Evolutionary conservation across 2,329 filamentous ascomycete species (phyloP), one percentile per base, ranked within the genome.

Genomic region (Diaporthe sp.): DNA sequence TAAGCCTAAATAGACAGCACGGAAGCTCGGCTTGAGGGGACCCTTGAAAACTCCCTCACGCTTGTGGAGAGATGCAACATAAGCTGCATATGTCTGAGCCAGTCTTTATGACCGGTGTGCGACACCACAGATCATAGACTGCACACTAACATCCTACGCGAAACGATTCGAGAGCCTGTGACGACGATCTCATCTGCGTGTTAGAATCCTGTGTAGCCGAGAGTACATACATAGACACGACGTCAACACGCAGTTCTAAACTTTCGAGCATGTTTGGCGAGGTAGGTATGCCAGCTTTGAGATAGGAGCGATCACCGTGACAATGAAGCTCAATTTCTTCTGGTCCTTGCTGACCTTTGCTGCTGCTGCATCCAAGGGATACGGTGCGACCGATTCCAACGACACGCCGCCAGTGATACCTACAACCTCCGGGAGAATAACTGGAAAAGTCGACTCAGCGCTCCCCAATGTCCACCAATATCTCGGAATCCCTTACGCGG

Each of bases 401-500:
- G 9, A 46, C 1, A 10, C 34, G 17, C 55, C 34, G 17, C 62
- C 62, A 15, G 46, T 46, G 4, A 44, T 71, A 12, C n/a, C 31
- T 25, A 74, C 62, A 19, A 74, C 31, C 31, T 74, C 72, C 1
- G 72, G 72, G n/a, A 74, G 19, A 44, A 71, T 80, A 46, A 71
- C 78, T 37, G 79, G 79, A 49, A 75, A n/a, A 3, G 42, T 77
- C n/a, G 75, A 77, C 68, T 12, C 28, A 5, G 25, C 62, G 2
- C 75, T 76, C 0, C 75, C 79, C 12, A 62, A 58, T 37, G 80
- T 81, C 4, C 77, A 77, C 28, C 79, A 80, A 71, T 83, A 81
- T 68, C 78, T 83, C 28, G 80, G 80, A 0, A 81, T 83, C 51
- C 81, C 81, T 9, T 83, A 79, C 70, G 81, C 80, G 2, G 58